Conservation (phyloP, 805 yeast species). For the Pichia nakasei region DNA sequence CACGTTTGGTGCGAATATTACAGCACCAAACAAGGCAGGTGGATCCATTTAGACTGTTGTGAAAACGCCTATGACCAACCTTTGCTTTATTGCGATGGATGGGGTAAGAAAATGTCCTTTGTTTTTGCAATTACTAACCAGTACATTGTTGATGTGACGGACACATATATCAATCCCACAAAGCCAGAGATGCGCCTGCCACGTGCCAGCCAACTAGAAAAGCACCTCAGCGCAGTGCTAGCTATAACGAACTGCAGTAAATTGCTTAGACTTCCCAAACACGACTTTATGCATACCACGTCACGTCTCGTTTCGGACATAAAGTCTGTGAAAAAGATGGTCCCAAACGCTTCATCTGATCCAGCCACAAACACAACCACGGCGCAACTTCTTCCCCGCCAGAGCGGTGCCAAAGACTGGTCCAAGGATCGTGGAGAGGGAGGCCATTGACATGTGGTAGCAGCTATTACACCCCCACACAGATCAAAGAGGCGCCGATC, state of each 20-base stretch:
- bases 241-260: constrained; percentile 25
- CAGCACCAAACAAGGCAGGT: constrained; percentile 47
- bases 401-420: constrained; percentile 76
- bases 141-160: constrained; percentile 63
- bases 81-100: constrained; percentile 62
- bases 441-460: constrained; percentile 31
- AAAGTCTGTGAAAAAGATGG: neutral
- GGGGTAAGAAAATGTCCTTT: constrained; percentile 94
- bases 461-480: no score
- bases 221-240: constrained; percentile 29
- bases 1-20: constrained; percentile 96
- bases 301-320: constrained; percentile 8
- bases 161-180: constrained; percentile 45
- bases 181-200: constrained; percentile 33
- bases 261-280: neutral
- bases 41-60: constrained; percentile 89
- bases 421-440: constrained; percentile 69
- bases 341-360: neutral
- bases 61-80: constrained; percentile 85
- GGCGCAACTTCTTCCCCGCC: constrained; percentile 39
- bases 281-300: constrained; percentile 1
- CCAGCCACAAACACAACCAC: no score
- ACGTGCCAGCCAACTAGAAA: constrained; percentile 37
- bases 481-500: no score
- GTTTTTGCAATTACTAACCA: constrained; percentile 58